A percentile compares a stretch with the other conserved stretches of the same genome.
These are phyloP conservation scores for Kluyveromyces siamensis DNA, from an alignment of 805 yeast genomes.

Conservation along the genomic window DNA sequence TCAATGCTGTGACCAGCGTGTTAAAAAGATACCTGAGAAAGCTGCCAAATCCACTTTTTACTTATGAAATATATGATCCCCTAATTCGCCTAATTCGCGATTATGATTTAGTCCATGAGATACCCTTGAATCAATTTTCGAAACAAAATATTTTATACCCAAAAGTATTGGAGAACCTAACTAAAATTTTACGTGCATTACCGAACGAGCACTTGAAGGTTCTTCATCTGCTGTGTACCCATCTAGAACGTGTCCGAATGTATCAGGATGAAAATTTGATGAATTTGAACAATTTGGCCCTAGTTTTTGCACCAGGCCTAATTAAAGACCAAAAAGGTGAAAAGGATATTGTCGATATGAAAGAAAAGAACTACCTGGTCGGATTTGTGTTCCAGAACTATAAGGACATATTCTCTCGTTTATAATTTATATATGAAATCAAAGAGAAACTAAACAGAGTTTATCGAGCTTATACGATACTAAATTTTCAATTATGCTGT, in stretches of 20 bases:
- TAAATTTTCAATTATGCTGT: not conserved
- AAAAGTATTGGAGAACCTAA: conserved; percentile 32
- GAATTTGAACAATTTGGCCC: conserved; percentile 74
- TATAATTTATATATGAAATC: not conserved
- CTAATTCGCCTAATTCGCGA: conserved; percentile 47
- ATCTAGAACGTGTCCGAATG: conserved; percentile 51
- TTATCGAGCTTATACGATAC: too few relatives aligned
- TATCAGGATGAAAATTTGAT: conserved; percentile 58
- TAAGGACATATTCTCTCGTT: conserved; percentile 10
- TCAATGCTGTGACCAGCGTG: conserved; percentile 79
- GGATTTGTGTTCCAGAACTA: conserved; percentile 57
- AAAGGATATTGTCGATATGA: conserved; percentile 79
- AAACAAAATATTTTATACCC: conserved; percentile 5
- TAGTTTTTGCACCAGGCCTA: conserved; percentile 91
- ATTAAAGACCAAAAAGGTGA: conserved; percentile 73
- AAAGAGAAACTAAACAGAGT: too few relatives aligned
- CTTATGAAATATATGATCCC: conserved; percentile 57
- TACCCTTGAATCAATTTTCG: conserved; percentile 14
- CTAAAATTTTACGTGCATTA: conserved; percentile 37
- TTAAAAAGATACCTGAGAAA: conserved; percentile 80
- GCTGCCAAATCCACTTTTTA: conserved; percentile 77
- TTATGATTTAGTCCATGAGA: conserved; percentile 11
- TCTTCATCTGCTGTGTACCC: conserved; percentile 48
- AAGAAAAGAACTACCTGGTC: conserved; percentile 64
- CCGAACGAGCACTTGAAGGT: conserved; percentile 63